Evolutionary conservation across 805 yeast species (phyloP), one percentile per base, ranked within the genome.

Genomic region (Diddensiella santjacobensis): DNA sequence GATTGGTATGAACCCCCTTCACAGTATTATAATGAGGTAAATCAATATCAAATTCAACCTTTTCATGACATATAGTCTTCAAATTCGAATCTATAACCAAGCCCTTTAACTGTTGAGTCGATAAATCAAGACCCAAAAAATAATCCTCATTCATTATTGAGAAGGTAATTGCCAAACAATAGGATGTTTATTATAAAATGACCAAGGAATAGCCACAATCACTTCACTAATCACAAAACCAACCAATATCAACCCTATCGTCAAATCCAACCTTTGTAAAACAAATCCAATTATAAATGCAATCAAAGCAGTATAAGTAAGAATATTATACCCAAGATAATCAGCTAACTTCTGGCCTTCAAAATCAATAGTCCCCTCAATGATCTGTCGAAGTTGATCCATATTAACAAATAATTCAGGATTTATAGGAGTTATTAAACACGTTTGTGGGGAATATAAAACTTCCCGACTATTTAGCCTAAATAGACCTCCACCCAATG

Each of bases 101-200:
- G 40, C 86, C 77, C 64, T 89, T 89, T 58, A 90, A 69, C 61
- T 88, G 96, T 63, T 89, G 97, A 13, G 96, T 89, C 1, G 96
- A 87, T 22, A 90, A 72, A 63, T 90, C 97, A 58, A 88, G 79
- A 1, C 96, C 96, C 51, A 8, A n/a, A 19, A 30, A 42, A 4
- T 42, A 30, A 6, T 8, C 17, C 5, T 17, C 42, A 6, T 10
- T 10, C 26, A 38, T 20, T 38, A 40, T 33, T 40, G 43, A 22
- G 43, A 40, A 4, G 43, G 43, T 22, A 40, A 24, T 17, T 45
- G 52, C 79, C 82, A 83, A 55, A 60, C 63, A 22, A 72, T 66
- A 29, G 77, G 78, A 50, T 75, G 62, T 55, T 69, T 67, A 44
- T 71, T 81, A 60, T 76, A 84, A 4, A 63, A 54, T 2, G 83